Conservation (phyloP, 371 early-diverging fungal species). For the Lichtheimia ramosa region DNA sequence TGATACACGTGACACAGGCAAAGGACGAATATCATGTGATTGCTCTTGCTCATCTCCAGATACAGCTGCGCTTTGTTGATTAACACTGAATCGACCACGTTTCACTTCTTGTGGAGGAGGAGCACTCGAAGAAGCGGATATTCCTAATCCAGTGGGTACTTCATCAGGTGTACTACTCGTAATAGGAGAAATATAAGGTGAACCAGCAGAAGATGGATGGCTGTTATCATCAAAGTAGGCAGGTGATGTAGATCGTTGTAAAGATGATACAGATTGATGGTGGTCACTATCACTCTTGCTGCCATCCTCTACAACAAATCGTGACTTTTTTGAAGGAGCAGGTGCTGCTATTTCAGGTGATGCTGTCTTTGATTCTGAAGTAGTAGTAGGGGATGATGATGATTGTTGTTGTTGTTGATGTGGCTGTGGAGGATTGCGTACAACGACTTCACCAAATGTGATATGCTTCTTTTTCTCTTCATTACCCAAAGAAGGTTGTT, state of each 20-base stretch:
- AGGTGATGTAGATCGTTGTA: conserved; percentile 7
- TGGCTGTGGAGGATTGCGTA: conserved; percentile 27
- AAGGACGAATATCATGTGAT: conserved; percentile 6
- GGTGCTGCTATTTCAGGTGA: conserved; percentile 8
- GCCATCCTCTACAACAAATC: conserved; percentile 56
- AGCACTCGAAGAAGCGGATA: neutral
- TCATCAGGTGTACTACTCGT: conserved; percentile 7
- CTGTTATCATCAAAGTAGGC: conserved; percentile 1
- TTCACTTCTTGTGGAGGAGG: conserved; percentile 41
- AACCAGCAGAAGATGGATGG: neutral
- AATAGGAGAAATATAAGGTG: conserved; percentile 10
- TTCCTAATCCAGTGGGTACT: conserved; percentile 11
- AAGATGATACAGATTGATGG: conserved; percentile 4
- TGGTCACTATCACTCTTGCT: conserved; percentile 2
- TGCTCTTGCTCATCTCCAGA: conserved; percentile 4
- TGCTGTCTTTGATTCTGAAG: too few species aligned
- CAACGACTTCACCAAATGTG: conserved; percentile 48
- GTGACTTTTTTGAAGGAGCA: conserved; percentile 39
- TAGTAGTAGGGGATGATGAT: too few species aligned
- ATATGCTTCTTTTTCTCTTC: conserved; percentile 40
- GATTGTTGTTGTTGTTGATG: neutral
- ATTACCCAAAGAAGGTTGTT: conserved; percentile 36
- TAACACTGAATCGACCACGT: conserved; percentile 66
- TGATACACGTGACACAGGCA: conserved; percentile 14
- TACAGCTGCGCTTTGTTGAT: conserved; percentile 25